phyloP scores from a whole-genome alignment of 2,329 filamentous ascomycete species.

The Beauveria medogensis region DNA sequence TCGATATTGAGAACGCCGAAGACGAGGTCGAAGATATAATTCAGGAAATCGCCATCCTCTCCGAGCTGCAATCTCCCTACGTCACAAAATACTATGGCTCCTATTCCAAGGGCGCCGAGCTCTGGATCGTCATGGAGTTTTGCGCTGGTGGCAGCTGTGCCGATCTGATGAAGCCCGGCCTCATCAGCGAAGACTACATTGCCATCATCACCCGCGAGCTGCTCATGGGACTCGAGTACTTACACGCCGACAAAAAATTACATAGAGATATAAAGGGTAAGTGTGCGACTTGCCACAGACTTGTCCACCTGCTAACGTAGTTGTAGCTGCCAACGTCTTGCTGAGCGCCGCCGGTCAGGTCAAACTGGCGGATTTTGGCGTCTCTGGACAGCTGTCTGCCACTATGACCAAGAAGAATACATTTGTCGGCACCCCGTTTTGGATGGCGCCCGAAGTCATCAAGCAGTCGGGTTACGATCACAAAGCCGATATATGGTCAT shows the following conservation, averaged over 20 bases:
- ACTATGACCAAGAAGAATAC: slow-evolving; percentile 99
- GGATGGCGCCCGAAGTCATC: slow-evolving; percentile 99
- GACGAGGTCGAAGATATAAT: slow-evolving; percentile 99
- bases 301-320: not conserved
- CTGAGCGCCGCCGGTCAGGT: slow-evolving; percentile 87
- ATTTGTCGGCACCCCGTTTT: slow-evolving; percentile 95
- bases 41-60: slow-evolving; percentile 95
- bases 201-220: slow-evolving; percentile 90
- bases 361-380: slow-evolving; percentile 94
- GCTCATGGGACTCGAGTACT: slow-evolving; percentile 80
- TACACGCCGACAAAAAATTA: slow-evolving; percentile 91
- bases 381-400: slow-evolving; percentile 89
- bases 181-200: slow-evolving; percentile 91
- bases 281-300: not conserved
- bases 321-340: slow-evolving; percentile 79
- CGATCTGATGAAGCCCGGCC: slow-evolving; percentile 88
- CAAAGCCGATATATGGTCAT: slow-evolving; percentile 96
- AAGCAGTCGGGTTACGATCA: slow-evolving; percentile 97
- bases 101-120: slow-evolving; percentile 87
- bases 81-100: slow-evolving; percentile 98
- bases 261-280: slow-evolving; percentile 92
- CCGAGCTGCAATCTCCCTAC: slow-evolving; percentile 89
- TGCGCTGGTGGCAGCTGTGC: slow-evolving; percentile 95
- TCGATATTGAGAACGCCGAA: slow-evolving; percentile 97
- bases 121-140: slow-evolving; percentile 99